These are phyloP conservation scores for Carallia pectinifolia DNA, from an alignment of 345 rosid genomes.

Conservation along the genomic window DNA sequence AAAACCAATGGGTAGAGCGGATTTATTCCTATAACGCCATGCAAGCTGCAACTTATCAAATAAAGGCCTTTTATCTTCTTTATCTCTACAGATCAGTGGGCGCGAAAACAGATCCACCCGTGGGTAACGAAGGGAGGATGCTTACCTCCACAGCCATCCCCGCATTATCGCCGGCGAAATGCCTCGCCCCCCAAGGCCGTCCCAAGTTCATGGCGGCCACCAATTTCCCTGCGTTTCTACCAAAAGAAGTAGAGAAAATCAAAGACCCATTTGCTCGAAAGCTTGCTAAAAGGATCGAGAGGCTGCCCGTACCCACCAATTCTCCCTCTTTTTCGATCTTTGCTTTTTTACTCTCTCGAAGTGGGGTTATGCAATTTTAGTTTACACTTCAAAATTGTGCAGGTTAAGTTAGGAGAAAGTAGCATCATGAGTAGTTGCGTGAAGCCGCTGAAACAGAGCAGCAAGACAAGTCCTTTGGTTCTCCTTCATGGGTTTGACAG, in stretches of 20 bases:
- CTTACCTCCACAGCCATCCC: conserved; percentile 21
- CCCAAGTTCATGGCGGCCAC: conserved; percentile 21
- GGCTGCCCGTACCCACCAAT: conserved; percentile 46
- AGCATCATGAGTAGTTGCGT: conserved; percentile 79
- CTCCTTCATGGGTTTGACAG: conserved; percentile 97
- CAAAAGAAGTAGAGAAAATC: conserved; percentile 51
- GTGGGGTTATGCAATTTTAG: not conserved
- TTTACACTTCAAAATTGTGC: conserved; percentile 10
- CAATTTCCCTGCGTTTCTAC: conserved; percentile 57
- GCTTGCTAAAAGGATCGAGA: conserved; percentile 58
- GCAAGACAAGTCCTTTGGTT: conserved; percentile 58
- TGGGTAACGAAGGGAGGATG: conserved; percentile 24
- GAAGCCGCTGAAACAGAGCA: conserved; percentile 51
- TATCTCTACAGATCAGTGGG: not conserved
- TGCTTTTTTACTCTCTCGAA: not conserved
- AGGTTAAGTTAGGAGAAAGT: conserved; percentile 54
- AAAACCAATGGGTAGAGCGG: too few relatives aligned
- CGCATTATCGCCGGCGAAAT: not conserved
- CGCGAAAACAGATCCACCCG: not conserved
- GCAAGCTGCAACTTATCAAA: not conserved
- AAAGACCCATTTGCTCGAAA: conserved; percentile 52
- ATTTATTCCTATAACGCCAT: too few relatives aligned
- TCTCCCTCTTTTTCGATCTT: not conserved
- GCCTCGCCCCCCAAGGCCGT: conserved; percentile 14
- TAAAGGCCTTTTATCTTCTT: not conserved